Evolutionary conservation across 352 stramenopile genomes (phyloP).

Genomic region (Pythium brachiatum): DNA sequence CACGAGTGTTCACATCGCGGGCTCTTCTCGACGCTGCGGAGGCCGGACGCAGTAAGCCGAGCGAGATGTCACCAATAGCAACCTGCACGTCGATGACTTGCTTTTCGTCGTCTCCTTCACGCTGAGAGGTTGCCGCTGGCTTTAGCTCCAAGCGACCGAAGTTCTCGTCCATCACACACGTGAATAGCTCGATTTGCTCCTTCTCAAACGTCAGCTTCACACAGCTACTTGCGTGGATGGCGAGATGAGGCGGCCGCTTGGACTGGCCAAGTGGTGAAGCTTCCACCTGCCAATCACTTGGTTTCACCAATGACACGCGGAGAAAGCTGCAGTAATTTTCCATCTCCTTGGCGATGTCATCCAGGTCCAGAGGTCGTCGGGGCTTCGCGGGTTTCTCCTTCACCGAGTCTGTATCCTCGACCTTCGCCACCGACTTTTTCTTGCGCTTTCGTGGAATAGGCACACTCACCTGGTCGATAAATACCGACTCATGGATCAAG

Average conservation of each 20-base stretch:
- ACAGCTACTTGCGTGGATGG: constrained; percentile 8
- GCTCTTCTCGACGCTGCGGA: background rate
- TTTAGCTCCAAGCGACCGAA: constrained; percentile 31
- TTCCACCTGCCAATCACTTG: constrained; percentile 34
- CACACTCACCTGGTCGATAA: constrained; percentile 47
- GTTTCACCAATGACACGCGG: constrained; percentile 32
- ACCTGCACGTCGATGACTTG: constrained; percentile 43
- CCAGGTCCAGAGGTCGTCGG: constrained; percentile 37
- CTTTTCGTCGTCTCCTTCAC: constrained; percentile 38
- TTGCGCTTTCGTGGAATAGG: constrained; percentile 30
- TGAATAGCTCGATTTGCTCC: constrained; percentile 59
- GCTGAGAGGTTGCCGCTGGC: background rate
- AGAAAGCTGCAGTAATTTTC: constrained; percentile 47
- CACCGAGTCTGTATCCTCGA: background rate
- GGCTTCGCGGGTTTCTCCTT: constrained; percentile 2
- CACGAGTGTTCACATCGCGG: constrained; percentile 13
- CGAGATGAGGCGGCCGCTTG: constrained; percentile 17
- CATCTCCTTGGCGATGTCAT: constrained; percentile 47
- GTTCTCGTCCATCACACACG: constrained; percentile 64
- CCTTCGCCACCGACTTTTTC: constrained; percentile 7
- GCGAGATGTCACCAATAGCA: constrained; percentile 38
- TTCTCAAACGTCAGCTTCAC: constrained; percentile 47
- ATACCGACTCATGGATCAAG: constrained; percentile 33
- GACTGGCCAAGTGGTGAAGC: background rate
- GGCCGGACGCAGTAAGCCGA: constrained; percentile 33